These are phyloP conservation scores for Rhipidocladum racemiflorum DNA, from an alignment of 176 grass and related monocot species.

Conservation along the genomic window DNA sequence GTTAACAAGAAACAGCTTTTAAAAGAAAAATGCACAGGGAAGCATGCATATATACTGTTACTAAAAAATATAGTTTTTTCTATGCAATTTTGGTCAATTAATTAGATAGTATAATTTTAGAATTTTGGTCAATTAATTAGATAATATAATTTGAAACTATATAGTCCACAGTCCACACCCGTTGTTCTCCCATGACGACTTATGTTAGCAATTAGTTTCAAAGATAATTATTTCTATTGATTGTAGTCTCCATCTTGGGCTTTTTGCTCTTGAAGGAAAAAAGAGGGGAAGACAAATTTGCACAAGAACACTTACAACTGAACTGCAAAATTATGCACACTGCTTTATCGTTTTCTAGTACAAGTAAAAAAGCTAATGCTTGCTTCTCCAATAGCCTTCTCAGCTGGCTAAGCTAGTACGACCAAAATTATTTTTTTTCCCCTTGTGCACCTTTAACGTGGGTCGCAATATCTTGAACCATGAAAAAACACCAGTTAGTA, in stretches of 20 bases:
- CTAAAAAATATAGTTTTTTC: neutral
- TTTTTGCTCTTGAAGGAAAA: neutral
- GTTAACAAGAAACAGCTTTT: neutral
- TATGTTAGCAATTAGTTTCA: conserved; percentile 7
- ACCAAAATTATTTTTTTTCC: neutral
- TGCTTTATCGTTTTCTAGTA: conserved; percentile 33
- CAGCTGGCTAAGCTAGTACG: conserved; percentile 1
- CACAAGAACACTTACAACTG: conserved; percentile 16
- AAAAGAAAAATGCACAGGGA: neutral
- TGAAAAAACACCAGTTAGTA: neutral
- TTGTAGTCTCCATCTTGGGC: conserved; percentile 16
- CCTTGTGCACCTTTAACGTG: neutral
- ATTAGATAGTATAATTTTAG: conserved; percentile 28
- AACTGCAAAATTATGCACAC: conserved; percentile 15
- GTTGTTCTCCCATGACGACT: conserved; percentile 42
- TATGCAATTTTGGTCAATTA: neutral
- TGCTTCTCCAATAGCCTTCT: conserved; percentile 4
- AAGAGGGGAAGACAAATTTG: conserved; percentile 5
- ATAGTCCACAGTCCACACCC: conserved; percentile 45
- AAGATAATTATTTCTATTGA: conserved; percentile 6
- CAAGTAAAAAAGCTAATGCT: conserved; percentile 30
- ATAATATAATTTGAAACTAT: neutral
- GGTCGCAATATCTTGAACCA: neutral
- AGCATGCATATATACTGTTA: neutral
- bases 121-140: conserved; percentile 19